These are phyloP conservation scores for Symbiodinium pilosum DNA, from an alignment of 73 alveolate species.

Conservation along the genomic window DNA sequence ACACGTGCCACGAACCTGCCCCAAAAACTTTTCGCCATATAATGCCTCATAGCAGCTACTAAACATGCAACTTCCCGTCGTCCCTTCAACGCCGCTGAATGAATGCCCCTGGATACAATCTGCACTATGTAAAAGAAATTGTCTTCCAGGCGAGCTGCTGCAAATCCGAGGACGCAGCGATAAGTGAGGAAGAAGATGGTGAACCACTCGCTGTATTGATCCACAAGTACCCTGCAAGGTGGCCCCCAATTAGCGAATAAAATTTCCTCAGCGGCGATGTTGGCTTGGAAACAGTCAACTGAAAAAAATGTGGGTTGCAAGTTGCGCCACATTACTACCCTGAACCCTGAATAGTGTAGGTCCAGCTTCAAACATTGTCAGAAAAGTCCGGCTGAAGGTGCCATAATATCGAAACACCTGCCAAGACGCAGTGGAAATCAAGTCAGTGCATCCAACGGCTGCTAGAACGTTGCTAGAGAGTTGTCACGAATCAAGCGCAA, in stretches of 20 bases:
- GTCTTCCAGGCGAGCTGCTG: background rate
- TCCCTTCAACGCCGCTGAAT: too few species aligned
- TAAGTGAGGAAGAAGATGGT: background rate
- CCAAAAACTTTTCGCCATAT: too few species aligned
- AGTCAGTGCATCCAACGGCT: too few species aligned
- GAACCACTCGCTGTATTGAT: background rate
- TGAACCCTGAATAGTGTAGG: background rate
- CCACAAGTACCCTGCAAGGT: background rate
- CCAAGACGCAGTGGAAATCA: too few species aligned
- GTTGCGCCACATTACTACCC: background rate
- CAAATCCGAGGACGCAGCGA: background rate
- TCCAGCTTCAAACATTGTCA: background rate
- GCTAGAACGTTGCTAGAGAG: too few species aligned
- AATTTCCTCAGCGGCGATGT: background rate
- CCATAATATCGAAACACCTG: background rate
- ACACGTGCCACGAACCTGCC: too few species aligned
- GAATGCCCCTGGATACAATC: too few species aligned
- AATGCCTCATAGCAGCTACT: too few species aligned
- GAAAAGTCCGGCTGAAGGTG: background rate
- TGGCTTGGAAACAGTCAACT: background rate
- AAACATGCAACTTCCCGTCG: too few species aligned
- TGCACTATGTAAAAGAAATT: too few species aligned
- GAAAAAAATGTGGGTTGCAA: background rate
- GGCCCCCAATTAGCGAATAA: background rate
- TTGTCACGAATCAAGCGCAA: too few species aligned